phyloP scores from a whole-genome alignment of 192 early-diverging fungal species.

The Dispira simplex region DNA sequence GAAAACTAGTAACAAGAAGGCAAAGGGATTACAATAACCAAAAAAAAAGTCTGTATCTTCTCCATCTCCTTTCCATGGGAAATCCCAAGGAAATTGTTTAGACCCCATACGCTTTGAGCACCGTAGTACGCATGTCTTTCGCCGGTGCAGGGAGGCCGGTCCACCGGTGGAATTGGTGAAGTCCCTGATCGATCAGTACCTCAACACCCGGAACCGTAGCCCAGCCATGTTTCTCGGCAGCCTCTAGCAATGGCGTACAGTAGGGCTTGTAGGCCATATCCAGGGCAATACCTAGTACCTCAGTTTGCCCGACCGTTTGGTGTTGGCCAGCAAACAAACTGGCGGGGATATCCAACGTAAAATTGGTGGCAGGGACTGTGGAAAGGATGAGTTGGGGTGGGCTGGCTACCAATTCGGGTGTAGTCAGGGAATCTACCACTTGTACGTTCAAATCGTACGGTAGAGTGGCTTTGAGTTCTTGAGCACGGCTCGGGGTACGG shows the following conservation, averaged over 20 bases:
- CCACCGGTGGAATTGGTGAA: slow-evolving; percentile 83
- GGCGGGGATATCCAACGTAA: slow-evolving; percentile 39
- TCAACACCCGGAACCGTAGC: slow-evolving; percentile 66
- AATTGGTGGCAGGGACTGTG: slow-evolving; percentile 66
- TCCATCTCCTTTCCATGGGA: too few species aligned
- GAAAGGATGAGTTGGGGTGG: slow-evolving; percentile 40
- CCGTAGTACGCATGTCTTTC: slow-evolving; percentile 29
- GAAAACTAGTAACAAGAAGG: too few species aligned
- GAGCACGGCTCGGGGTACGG: slow-evolving; percentile 63
- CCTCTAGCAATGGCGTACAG: slow-evolving; percentile 64
- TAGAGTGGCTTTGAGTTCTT: slow-evolving; percentile 40
- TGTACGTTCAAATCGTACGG: too few species aligned
- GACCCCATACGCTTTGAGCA: slow-evolving; percentile 24
- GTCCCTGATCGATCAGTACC: slow-evolving; percentile 82
- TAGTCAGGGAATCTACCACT: too few species aligned
- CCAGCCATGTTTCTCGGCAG: slow-evolving; percentile 38
- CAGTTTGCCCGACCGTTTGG: not conserved
- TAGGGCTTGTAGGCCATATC: slow-evolving; percentile 93
- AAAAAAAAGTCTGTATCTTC: too few species aligned
- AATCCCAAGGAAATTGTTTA: not conserved
- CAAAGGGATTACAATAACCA: too few species aligned
- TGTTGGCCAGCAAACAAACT: slow-evolving; percentile 17
- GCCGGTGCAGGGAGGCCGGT: slow-evolving; percentile 45
- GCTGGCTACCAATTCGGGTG: too few species aligned
- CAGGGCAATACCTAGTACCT: slow-evolving; percentile 52